Evolutionary conservation across 1,284 basidiomycete species (phyloP).

Genomic region (Inonotus hispidus): DNA sequence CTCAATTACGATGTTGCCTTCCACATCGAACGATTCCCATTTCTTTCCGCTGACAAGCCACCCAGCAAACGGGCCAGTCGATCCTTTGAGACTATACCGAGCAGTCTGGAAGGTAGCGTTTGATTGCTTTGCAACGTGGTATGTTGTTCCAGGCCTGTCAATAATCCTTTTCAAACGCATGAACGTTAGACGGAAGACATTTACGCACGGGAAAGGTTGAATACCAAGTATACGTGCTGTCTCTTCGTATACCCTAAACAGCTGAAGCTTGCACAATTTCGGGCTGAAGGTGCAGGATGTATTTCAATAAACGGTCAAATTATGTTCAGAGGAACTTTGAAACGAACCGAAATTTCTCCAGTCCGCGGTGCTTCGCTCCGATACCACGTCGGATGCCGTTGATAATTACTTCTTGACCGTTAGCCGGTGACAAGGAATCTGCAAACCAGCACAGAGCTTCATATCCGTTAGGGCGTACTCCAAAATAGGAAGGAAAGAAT

Average conservation of each 20-base stretch:
- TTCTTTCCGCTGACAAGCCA: conserved; percentile 52
- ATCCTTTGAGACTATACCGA: conserved; percentile 41
- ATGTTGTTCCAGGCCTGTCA: conserved; percentile 26
- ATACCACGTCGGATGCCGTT: conserved; percentile 75
- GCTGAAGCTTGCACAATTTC: conserved; percentile 41
- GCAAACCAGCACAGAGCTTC: conserved; percentile 66
- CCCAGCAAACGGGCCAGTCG: conserved; percentile 44
- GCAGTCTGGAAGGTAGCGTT: conserved; percentile 40
- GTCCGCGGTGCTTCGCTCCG: conserved; percentile 58
- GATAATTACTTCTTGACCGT: conserved; percentile 55
- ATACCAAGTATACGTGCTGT: conserved; percentile 21
- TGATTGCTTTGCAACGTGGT: conserved; percentile 29
- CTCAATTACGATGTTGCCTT: conserved; percentile 12
- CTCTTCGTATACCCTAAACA: conserved; percentile 38
- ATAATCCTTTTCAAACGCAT: conserved; percentile 2
- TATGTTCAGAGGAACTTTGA: not conserved
- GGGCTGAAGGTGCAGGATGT: no score
- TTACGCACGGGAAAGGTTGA: conserved; percentile 15
- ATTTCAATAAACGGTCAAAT: not conserved
- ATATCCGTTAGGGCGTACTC: not conserved
- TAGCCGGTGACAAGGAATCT: conserved; percentile 34
- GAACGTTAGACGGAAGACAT: conserved; percentile 8
- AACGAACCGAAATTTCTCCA: conserved; percentile 54
- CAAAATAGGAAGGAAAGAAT: conserved; percentile 14
- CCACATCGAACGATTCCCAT: conserved; percentile 46